Conservation (phyloP, 805 yeast species). For the Priceomyces castillae region DNA sequence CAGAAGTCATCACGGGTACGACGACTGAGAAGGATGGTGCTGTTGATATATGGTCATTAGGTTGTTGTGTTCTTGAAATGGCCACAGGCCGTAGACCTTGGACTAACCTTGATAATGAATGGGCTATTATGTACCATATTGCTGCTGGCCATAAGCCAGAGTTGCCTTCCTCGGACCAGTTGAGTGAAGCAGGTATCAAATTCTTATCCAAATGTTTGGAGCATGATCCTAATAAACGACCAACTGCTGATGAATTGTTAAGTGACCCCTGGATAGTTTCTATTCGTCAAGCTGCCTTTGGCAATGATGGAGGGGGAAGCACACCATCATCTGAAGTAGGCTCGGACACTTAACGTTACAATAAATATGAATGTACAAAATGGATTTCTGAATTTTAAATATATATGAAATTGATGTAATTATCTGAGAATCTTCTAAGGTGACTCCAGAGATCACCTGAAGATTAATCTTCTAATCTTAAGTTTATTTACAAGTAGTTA, state of each 20-base stretch:
- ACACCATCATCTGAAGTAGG: conserved; percentile 38
- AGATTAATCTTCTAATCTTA: neutral
- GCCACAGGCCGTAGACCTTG: conserved; percentile 95
- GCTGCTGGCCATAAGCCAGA: conserved; percentile 93
- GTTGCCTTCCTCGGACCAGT: conserved; percentile 74
- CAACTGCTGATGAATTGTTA: conserved; percentile 79
- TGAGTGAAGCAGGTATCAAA: conserved; percentile 67
- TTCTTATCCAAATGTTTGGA: conserved; percentile 77
- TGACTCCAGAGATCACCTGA: too few species aligned
- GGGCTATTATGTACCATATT: conserved; percentile 98
- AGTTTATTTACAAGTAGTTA: conserved; percentile 8
- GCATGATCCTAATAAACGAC: conserved; percentile 76
- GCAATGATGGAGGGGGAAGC: conserved; percentile 27
- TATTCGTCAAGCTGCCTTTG: conserved; percentile 69
- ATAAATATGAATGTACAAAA: neutral
- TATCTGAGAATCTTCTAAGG: too few species aligned
- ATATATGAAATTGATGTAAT: neutral
- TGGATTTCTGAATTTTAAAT: neutral
- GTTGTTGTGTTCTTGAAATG: conserved; percentile 96
- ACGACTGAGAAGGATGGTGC: conserved; percentile 59
- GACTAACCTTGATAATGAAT: conserved; percentile 94
- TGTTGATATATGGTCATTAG: conserved; percentile 92
- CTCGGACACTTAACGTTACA: conserved; percentile 2
- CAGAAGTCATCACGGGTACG: conserved; percentile 87
- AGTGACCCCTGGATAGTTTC: conserved; percentile 87